Evolutionary conservation across 2,329 filamentous ascomycete genomes (phyloP).

Genomic region (Cladophialophora immunda): DNA sequence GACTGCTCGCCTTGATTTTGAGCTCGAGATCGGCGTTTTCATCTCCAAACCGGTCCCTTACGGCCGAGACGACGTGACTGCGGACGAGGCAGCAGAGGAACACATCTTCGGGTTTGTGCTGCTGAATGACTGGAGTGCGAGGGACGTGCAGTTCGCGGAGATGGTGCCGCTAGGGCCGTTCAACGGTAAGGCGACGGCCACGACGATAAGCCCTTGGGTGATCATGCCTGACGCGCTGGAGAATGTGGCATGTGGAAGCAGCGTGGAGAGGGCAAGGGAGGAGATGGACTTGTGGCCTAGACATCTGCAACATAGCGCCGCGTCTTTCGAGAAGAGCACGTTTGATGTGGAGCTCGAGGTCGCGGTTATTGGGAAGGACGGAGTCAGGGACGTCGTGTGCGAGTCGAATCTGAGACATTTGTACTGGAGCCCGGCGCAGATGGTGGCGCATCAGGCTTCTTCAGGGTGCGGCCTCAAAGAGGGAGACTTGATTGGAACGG

Average conservation of each 20-base stretch:
- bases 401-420: too few species aligned
- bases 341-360: background rate
- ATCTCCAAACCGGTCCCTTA: conserved; percentile 70
- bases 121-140: conserved; percentile 76
- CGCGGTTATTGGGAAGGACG: too few species aligned
- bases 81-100: conserved; percentile 71
- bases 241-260: conserved; percentile 26
- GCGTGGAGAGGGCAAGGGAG: background rate
- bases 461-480: too few species aligned
- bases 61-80: conserved; percentile 68
- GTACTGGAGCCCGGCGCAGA: too few species aligned
- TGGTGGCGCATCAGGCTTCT: too few species aligned
- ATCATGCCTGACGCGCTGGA: conserved; percentile 66
- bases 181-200: conserved; percentile 68
- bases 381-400: too few species aligned
- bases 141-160: conserved; percentile 18
- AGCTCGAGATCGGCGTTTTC: conserved; percentile 80
- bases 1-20: conserved; percentile 74
- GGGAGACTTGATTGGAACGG: too few species aligned
- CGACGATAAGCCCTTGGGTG: conserved; percentile 69
- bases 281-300: background rate
- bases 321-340: background rate
- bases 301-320: background rate
- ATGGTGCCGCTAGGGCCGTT: conserved; percentile 65
- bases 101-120: conserved; percentile 80